phyloP scores from a whole-genome alignment of 805 yeast genomes.

The Saccharomyces mikatae region DNA sequence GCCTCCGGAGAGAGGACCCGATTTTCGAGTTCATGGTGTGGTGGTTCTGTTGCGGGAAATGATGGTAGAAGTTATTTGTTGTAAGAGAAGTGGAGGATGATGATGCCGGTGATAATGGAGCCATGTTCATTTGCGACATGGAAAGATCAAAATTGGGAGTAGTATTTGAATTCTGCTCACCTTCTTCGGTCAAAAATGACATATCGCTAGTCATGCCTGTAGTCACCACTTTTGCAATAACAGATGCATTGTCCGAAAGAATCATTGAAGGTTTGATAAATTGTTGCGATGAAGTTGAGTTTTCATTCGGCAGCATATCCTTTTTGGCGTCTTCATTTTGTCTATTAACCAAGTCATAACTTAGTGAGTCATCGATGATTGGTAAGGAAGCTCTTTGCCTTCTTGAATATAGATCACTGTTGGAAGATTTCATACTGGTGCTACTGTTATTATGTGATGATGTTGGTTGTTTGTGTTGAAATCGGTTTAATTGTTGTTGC shows the following conservation, averaged over 20 bases:
- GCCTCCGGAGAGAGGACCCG: background rate
- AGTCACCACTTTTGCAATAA: conserved; percentile 13
- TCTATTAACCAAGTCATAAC: conserved; percentile 16
- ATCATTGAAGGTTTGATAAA: conserved; percentile 18
- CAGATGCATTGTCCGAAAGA: conserved; percentile 13
- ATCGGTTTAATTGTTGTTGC: background rate
- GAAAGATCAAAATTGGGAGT: conserved; percentile 5
- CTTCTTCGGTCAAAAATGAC: conserved; percentile 1
- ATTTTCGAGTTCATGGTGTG: background rate
- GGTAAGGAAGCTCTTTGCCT: conserved; percentile 25
- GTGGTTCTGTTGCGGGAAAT: background rate
- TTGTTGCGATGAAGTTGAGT: background rate
- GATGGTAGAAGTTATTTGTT: background rate
- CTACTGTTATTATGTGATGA: background rate
- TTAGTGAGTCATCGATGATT: conserved; percentile 16
- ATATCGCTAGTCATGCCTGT: conserved; percentile 7
- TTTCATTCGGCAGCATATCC: background rate
- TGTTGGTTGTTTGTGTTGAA: background rate
- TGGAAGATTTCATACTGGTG: background rate
- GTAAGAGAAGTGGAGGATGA: background rate
- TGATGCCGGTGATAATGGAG: background rate
- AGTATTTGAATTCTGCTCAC: conserved; percentile 5
- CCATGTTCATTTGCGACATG: background rate
- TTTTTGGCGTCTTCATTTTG: conserved; percentile 9
- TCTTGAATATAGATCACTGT: background rate